Conservation (phyloP, 768 basidiomycete species). For the Peribolospora kevripleyi region DNA sequence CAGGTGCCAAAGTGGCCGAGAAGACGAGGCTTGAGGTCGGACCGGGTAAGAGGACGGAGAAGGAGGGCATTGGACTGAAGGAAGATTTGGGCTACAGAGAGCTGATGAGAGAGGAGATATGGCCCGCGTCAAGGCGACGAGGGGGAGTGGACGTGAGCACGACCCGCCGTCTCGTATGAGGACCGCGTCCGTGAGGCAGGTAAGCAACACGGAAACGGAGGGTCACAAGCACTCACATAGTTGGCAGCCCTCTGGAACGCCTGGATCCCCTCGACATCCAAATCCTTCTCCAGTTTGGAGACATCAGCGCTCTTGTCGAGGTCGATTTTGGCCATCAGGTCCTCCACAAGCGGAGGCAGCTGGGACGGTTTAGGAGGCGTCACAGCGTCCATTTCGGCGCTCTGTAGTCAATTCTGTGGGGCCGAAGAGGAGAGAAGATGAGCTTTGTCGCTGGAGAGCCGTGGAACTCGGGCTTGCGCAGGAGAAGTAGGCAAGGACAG, state of each 20-base stretch:
- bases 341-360: too few relatives aligned
- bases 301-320: not conserved
- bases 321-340: not conserved
- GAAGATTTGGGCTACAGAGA: constrained; percentile 51
- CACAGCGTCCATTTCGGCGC: too few relatives aligned
- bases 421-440: too few relatives aligned
- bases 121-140: not conserved
- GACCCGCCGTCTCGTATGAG: constrained; percentile 3
- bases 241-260: not conserved
- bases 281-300: constrained; percentile 1
- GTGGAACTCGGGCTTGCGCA: too few relatives aligned
- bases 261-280: not conserved
- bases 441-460: too few relatives aligned
- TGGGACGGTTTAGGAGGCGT: too few relatives aligned
- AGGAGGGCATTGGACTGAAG: constrained; percentile 47
- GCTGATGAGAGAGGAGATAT: not conserved
- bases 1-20: constrained; percentile 23
- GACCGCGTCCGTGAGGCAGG: constrained; percentile 3
- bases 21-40: constrained; percentile 44
- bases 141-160: not conserved
- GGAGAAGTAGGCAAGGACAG: too few relatives aligned
- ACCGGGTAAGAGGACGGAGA: constrained; percentile 29
- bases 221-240: not conserved
- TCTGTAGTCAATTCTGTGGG: too few relatives aligned
- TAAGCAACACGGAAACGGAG: not conserved